These are phyloP conservation scores for Bassia scoparia DNA, from an alignment of 148 eudicot genomes.

Conservation along the genomic window DNA sequence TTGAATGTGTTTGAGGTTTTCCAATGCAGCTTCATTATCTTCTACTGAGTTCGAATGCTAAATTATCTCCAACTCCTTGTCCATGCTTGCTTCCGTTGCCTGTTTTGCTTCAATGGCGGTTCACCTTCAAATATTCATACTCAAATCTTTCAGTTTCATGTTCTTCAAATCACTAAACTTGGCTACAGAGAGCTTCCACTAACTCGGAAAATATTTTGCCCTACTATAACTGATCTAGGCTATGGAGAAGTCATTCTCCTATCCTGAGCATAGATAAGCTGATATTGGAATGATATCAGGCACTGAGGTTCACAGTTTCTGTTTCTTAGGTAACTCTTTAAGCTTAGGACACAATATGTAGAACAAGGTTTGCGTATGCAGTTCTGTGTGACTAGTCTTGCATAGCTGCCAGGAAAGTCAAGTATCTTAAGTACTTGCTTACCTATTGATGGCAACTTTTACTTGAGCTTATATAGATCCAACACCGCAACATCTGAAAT, in stretches of 20 bases:
- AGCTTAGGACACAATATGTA: neutral
- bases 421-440: conserved; percentile 22
- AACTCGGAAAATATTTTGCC: no score
- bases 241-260: conserved; percentile 8
- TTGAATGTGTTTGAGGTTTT: conserved; percentile 20
- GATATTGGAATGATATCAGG: neutral
- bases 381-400: conserved; percentile 14
- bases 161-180: conserved; percentile 11
- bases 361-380: conserved; percentile 35
- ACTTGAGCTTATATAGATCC: conserved; percentile 10
- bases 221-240: no score
- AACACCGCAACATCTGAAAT: conserved; percentile 14
- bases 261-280: neutral
- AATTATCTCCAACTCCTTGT: neutral
- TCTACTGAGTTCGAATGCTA: no score
- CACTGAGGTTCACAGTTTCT: conserved; percentile 2
- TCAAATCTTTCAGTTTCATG: neutral
- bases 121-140: neutral
- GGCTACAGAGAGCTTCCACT: no score
- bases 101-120: neutral
- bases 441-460: conserved; percentile 18
- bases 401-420: conserved; percentile 11
- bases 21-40: conserved; percentile 18
- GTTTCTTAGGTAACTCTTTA: conserved; percentile 2
- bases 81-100: neutral